Percentiles rank a stretch among this genome's conserved stretches.
Evolutionary conservation across 495 filamentous ascomycete genomes (phyloP).

Genomic region (Delitschia confertaspora): DNA sequence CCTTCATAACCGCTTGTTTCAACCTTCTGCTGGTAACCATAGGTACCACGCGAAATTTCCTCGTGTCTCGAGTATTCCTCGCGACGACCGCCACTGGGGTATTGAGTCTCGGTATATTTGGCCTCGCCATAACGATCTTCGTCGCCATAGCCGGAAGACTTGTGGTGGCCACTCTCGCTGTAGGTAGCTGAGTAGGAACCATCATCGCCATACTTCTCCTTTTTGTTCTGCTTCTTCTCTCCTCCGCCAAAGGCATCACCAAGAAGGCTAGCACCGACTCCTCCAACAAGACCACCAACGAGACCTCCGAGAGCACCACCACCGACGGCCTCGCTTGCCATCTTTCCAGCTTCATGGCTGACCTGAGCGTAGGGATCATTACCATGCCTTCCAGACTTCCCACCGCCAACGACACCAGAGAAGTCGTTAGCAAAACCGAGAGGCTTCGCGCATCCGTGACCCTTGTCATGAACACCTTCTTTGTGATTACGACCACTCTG

Average conservation of each 20-base stretch:
- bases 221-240: conserved; percentile 39
- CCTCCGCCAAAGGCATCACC: conserved; percentile 34
- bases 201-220: conserved; percentile 28
- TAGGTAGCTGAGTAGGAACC: conserved; percentile 40
- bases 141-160: conserved; percentile 24
- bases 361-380: conserved; percentile 25
- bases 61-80: conserved; percentile 39
- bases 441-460: conserved; percentile 76
- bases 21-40: conserved; percentile 28
- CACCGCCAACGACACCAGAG: conserved; percentile 6
- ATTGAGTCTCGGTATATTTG: conserved; percentile 38
- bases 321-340: conserved; percentile 34
- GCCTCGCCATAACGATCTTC: conserved; percentile 41
- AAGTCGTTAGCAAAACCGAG: conserved; percentile 46
- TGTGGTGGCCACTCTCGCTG: conserved; percentile 40
- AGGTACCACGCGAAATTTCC: conserved; percentile 25
- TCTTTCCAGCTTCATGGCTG: conserved; percentile 28
- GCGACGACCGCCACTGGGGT: conserved; percentile 38
- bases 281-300: conserved; percentile 41
- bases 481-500: conserved; percentile 69
- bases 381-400: conserved; percentile 26
- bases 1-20: conserved; percentile 18
- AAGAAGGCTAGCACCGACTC: conserved; percentile 29
- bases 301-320: conserved; percentile 39
- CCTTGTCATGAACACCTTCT: conserved; percentile 70